These are phyloP conservation scores for Cornus suecica DNA, from an alignment of 148 eudicot species.

Conservation along the genomic window DNA sequence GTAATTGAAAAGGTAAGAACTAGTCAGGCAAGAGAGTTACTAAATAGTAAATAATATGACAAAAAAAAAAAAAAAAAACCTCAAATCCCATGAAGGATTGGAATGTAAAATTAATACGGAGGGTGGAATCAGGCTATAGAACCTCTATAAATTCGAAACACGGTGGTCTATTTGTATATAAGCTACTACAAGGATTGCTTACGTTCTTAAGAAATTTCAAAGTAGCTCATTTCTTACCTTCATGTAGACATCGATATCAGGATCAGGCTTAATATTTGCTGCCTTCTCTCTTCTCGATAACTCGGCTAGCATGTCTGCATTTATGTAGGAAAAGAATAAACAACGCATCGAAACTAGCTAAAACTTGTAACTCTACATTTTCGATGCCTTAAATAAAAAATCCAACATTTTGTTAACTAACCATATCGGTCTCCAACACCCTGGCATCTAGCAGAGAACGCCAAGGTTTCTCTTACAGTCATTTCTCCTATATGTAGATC, in stretches of 20 bases:
- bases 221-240: conserved; percentile 22
- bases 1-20: too few relatives aligned
- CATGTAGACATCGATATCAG: conserved; percentile 32
- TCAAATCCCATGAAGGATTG: not conserved
- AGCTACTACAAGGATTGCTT: not conserved
- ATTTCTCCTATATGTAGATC: not conserved
- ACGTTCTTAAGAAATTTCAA: not conserved
- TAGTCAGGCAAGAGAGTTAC: too few relatives aligned
- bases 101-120: not conserved
- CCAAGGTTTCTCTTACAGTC: not conserved
- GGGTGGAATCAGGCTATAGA: too few relatives aligned
- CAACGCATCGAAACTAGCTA: not conserved
- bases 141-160: too few relatives aligned
- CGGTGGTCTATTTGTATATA: too few relatives aligned
- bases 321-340: too few relatives aligned
- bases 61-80: too few relatives aligned
- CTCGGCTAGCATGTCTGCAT: conserved; percentile 32
- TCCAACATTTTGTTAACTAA: not conserved
- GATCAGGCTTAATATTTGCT: conserved; percentile 31
- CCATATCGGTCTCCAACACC: not conserved
- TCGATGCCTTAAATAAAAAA: too few relatives aligned
- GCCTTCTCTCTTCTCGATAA: conserved; percentile 39
- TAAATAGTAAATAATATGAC: too few relatives aligned
- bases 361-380: too few relatives aligned
- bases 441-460: not conserved